A percentile compares a stretch with the other conserved stretches of the same genome.
phyloP scores from a whole-genome alignment of 73 alveolate genomes.

The Paramecium sonneborni region DNA sequence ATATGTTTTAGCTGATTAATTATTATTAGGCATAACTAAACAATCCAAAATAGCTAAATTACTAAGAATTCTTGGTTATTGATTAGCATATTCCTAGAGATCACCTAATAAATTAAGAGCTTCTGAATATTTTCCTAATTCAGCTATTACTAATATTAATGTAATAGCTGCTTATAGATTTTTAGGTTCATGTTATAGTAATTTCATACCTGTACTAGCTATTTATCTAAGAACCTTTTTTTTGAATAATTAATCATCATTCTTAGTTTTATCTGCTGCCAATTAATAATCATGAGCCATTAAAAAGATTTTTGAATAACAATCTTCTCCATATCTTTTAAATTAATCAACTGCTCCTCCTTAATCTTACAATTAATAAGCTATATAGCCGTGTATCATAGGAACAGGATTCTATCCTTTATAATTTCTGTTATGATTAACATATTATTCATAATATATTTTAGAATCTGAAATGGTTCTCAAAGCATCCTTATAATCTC shows the following conservation, averaged over 20 bases:
- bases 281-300: constrained; percentile 55
- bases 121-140: background rate
- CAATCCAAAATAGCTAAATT: constrained; percentile 32
- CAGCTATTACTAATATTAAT: constrained; percentile 36
- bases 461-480: background rate
- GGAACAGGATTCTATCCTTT: constrained; percentile 42
- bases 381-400: constrained; percentile 12
- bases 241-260: background rate
- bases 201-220: background rate
- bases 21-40: background rate
- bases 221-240: constrained; percentile 8
- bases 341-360: constrained; percentile 30
- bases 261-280: constrained; percentile 52
- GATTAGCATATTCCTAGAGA: constrained; percentile 37
- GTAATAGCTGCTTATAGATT: constrained; percentile 37
- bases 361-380: constrained; percentile 1
- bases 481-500: background rate
- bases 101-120: constrained; percentile 9
- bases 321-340: constrained; percentile 14
- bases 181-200: background rate
- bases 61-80: constrained; percentile 36
- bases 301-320: constrained; percentile 27
- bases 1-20: constrained; percentile 30
- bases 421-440: constrained; percentile 21
- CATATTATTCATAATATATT: constrained; percentile 17